phyloP scores from a whole-genome alignment of 768 basidiomycete species.

The Lentinula aciculospora region DNA sequence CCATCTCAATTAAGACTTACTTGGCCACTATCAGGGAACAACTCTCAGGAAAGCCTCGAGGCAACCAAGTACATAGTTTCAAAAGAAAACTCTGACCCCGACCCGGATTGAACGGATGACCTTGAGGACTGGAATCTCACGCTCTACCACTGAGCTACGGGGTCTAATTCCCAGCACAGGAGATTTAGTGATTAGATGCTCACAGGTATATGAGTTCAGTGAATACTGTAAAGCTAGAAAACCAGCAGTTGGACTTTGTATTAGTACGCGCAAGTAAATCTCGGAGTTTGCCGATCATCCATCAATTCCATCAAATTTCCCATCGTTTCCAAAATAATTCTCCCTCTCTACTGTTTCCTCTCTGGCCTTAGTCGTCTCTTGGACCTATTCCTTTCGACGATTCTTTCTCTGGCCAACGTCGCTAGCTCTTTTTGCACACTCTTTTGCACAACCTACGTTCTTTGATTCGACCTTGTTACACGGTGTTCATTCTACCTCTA shows the following conservation, averaged over 20 bases:
- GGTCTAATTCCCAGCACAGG: no score
- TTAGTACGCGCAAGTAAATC: no score
- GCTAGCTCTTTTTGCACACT: background rate
- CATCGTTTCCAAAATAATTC: background rate
- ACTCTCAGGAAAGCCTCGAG: background rate
- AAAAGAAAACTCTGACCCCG: slow-evolving; percentile 22
- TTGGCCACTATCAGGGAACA: no score
- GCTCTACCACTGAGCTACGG: slow-evolving; percentile 37
- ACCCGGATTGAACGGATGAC: slow-evolving; percentile 47
- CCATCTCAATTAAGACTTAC: no score
- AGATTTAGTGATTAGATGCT: no score
- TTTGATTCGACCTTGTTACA: background rate
- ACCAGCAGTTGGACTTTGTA: no score
- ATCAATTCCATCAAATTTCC: background rate
- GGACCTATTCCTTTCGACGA: background rate
- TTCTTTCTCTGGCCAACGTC: background rate
- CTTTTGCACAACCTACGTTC: slow-evolving; percentile 6
- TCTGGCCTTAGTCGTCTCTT: background rate
- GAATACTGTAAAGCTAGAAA: no score
- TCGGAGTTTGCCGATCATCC: background rate
- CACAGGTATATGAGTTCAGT: no score
- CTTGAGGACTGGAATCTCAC: slow-evolving; percentile 33
- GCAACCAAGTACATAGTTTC: background rate
- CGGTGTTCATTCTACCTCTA: background rate
- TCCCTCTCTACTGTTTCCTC: background rate